Base-by-base conservation (phyloP, 1,284 basidiomycete genomes). In the Cystobasidiaceae sp. region DNA sequence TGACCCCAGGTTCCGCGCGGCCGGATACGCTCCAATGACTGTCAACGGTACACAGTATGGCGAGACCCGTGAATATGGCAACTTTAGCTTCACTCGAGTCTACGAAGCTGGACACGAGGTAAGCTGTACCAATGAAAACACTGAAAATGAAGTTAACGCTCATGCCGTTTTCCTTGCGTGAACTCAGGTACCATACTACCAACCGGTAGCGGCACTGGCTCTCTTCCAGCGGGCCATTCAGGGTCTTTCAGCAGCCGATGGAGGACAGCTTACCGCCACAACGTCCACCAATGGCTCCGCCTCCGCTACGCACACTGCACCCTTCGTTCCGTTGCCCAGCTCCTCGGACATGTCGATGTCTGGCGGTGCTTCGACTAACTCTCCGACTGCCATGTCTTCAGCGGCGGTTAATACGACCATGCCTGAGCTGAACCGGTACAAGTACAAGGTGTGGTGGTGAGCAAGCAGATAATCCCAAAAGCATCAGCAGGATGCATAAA, bases 361-460 rank as follows among this genome's bases (percentile, higher is more conserved):
- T 43, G 44, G 17, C 23, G 28, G 19, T 25, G 30, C 51, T 13
- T 32, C 34, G 4, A 54, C 32, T 21, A 37, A 21, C 19, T 43
- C 49, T 23, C n/a, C n/a, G n/a, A n/a, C n/a, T n/a, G n/a, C n/a
- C n/a, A n/a, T n/a, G n/a, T n/a, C n/a, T n/a, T n/a, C n/a, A n/a
- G 43, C 51, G 9, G 34, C 48, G 41, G 9, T 46, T 44, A 64
- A 64, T 25, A 64, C 61, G 19, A 64, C 61, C 3, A 30, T 56
- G 7, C 50, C 61, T 30, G 37, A 62, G n/a, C 37, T 43, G 27
- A 59, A 59, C 44, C 43, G 56, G 37, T 59, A 59, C 44, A 46
- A 59, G 19, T 49, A 59, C n/a, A 59, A 59, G n/a, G 44, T 34
- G 2, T 59, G 56, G 56, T 59, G 44, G 56, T 49, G 41, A 23